phyloP scores from a whole-genome alignment of 2,329 filamentous ascomycete genomes.

The Ophiocordyceps unilateralis region DNA sequence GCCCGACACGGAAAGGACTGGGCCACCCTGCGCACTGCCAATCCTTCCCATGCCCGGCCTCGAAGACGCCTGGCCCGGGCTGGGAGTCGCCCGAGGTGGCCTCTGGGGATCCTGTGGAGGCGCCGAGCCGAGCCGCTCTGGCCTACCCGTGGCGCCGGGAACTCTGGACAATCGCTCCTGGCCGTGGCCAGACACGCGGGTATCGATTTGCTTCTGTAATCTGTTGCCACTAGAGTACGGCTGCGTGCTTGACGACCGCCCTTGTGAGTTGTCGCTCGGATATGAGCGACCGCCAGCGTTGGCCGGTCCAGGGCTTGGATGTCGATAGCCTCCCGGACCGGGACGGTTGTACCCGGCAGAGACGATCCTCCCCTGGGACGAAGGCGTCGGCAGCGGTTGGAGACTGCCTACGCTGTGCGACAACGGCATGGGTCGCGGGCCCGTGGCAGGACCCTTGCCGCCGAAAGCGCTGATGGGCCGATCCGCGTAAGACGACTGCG shows the following conservation, averaged over 20 bases:
- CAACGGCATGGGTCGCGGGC: slow-evolving; percentile 18
- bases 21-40: slow-evolving; percentile 16
- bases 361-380: slow-evolving; percentile 22
- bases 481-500: slow-evolving; percentile 30
- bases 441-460: slow-evolving; percentile 26
- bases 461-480: slow-evolving; percentile 35
- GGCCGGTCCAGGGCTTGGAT: slow-evolving; percentile 19
- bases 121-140: slow-evolving; percentile 16
- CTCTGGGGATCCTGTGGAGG: slow-evolving; percentile 8
- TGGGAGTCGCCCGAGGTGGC: slow-evolving; percentile 6
- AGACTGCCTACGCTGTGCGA: slow-evolving; percentile 30
- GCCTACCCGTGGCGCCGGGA: slow-evolving; percentile 13
- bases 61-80: slow-evolving; percentile 7
- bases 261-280: slow-evolving; percentile 7
- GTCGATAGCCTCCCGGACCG: slow-evolving; percentile 21
- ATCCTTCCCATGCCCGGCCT: slow-evolving; percentile 13
- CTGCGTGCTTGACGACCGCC: slow-evolving; percentile 11
- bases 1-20: slow-evolving; percentile 7
- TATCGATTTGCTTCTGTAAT: slow-evolving; percentile 1
- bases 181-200: slow-evolving; percentile 2
- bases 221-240: slow-evolving; percentile 6
- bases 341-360: slow-evolving; percentile 29
- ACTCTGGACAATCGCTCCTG: slow-evolving; percentile 14
- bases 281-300: slow-evolving; percentile 5
- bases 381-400: slow-evolving; percentile 16